Percentiles rank a stretch among this genome's conserved stretches.
phyloP scores from a whole-genome alignment of 2,329 filamentous ascomycete genomes.

The Fusarium pseudonygamai region DNA sequence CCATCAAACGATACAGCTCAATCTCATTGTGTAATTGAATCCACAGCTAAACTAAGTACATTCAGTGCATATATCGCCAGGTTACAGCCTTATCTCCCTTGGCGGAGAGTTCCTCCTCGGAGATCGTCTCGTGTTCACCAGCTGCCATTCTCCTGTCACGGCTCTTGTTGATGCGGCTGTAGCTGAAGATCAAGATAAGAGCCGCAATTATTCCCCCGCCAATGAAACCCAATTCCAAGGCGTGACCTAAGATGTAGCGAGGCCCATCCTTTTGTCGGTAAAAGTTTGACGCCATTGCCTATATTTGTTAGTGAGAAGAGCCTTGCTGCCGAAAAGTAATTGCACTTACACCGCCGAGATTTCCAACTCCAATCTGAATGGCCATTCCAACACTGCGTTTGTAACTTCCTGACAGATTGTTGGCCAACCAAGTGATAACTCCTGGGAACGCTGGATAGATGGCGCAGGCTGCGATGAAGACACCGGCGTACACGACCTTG shows the following conservation, averaged over 20 bases:
- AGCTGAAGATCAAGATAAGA: constrained; percentile 57
- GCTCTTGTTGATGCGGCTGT: constrained; percentile 67
- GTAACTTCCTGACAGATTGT: constrained; percentile 74
- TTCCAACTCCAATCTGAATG: constrained; percentile 70
- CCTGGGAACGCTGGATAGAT: constrained; percentile 85
- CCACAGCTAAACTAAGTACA: not conserved
- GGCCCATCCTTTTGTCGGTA: constrained; percentile 65
- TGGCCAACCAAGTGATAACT: constrained; percentile 80
- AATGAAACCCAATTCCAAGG: constrained; percentile 61
- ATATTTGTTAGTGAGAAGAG: not conserved
- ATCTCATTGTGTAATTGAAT: not conserved
- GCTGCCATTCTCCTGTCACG: constrained; percentile 57
- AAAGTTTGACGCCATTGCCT: constrained; percentile 77
- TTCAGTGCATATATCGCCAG: constrained; percentile 67
- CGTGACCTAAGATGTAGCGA: constrained; percentile 61
- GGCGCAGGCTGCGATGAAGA: constrained; percentile 78
- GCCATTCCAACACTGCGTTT: constrained; percentile 75
- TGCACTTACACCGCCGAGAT: constrained; percentile 59
- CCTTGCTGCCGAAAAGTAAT: fast-evolving
- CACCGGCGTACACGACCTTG: constrained; percentile 74
- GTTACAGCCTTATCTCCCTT: constrained; percentile 70
- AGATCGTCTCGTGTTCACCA: constrained; percentile 53
- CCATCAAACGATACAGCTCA: not conserved
- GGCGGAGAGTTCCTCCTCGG: constrained; percentile 62
- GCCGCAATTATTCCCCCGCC: constrained; percentile 56